Evolutionary conservation across 805 yeast species (phyloP).

Genomic region (Candida parachauliodes): DNA sequence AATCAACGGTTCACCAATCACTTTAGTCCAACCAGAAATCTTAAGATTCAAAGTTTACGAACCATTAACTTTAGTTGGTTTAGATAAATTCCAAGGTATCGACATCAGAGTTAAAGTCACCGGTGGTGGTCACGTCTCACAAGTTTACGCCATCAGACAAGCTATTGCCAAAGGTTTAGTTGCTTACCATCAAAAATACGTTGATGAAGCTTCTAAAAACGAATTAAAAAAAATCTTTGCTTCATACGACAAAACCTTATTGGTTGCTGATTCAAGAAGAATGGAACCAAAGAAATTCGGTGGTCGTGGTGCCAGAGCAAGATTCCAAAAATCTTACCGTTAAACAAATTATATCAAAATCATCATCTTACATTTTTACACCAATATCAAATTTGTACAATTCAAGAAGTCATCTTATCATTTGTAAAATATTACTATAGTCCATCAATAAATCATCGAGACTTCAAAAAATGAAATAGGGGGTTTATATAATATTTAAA

Average conservation of each 20-base stretch:
- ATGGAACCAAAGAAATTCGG: conserved; percentile 99
- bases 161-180: conserved; percentile 99
- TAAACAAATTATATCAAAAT: conserved; percentile 36
- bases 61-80: conserved; percentile 96
- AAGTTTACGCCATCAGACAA: conserved; percentile 99
- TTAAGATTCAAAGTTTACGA: conserved; percentile 99
- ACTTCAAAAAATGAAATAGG: background rate
- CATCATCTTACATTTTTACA: conserved; percentile 6
- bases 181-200: conserved; percentile 99
- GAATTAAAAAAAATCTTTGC: conserved; percentile 98
- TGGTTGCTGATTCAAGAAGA: conserved; percentile 99
- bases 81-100: conserved; percentile 96
- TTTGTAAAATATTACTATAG: conserved; percentile 6
- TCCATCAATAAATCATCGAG: conserved; percentile 1
- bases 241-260: conserved; percentile 97
- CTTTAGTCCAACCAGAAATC: conserved; percentile 98
- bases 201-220: conserved; percentile 99
- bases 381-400: conserved; percentile 5
- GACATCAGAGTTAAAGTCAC: conserved; percentile 99
- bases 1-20: conserved; percentile 99
- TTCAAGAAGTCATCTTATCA: conserved; percentile 5
- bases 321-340: conserved; percentile 99
- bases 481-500: conserved; percentile 9
- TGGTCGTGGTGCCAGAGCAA: conserved; percentile 99
- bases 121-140: conserved; percentile 99